A percentile compares a stretch with the other conserved stretches of the same genome.
These are phyloP conservation scores for Pezicula radicicola DNA, from an alignment of 2,329 filamentous ascomycete species.

Conservation along the genomic window DNA sequence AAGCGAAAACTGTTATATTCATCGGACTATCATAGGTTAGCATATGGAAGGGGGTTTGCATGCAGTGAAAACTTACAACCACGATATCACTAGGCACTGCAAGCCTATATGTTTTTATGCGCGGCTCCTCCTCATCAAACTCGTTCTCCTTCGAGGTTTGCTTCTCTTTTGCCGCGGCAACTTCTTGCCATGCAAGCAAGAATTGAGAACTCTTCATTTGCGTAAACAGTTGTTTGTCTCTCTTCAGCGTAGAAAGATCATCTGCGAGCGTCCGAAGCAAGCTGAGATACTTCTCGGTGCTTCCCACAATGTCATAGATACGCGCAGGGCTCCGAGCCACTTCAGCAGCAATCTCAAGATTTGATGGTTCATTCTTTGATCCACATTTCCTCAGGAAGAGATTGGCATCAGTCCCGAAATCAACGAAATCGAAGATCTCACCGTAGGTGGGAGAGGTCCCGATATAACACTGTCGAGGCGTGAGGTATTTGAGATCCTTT, in stretches of 20 bases:
- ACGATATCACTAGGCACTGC: constrained; percentile 70
- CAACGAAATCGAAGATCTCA: constrained; percentile 95
- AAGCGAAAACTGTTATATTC: constrained; percentile 86
- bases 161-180: constrained; percentile 31
- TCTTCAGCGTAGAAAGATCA: constrained; percentile 65
- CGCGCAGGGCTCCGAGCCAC: constrained; percentile 81
- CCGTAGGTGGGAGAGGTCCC: constrained; percentile 69
- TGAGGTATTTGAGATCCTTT: constrained; percentile 48
- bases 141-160: constrained; percentile 32
- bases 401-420: constrained; percentile 87
- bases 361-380: constrained; percentile 87
- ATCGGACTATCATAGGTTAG: constrained; percentile 48
- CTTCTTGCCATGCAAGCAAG: constrained; percentile 79
- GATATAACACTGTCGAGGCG: constrained; percentile 76
- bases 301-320: constrained; percentile 76
- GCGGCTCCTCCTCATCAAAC: constrained; percentile 39
- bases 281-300: constrained; percentile 80
- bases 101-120: constrained; percentile 60
- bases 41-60: neutral
- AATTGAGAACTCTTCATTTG: constrained; percentile 75
- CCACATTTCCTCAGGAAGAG: constrained; percentile 85
- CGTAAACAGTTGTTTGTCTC: constrained; percentile 73
- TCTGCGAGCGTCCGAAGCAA: constrained; percentile 80
- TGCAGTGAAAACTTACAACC: constrained; percentile 38
- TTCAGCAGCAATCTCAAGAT: constrained; percentile 77